Percentiles rank a stretch among this genome's conserved stretches.
Conservation (phyloP, 78 protist genomes). For the Dictyostelium capitatum region DNA sequence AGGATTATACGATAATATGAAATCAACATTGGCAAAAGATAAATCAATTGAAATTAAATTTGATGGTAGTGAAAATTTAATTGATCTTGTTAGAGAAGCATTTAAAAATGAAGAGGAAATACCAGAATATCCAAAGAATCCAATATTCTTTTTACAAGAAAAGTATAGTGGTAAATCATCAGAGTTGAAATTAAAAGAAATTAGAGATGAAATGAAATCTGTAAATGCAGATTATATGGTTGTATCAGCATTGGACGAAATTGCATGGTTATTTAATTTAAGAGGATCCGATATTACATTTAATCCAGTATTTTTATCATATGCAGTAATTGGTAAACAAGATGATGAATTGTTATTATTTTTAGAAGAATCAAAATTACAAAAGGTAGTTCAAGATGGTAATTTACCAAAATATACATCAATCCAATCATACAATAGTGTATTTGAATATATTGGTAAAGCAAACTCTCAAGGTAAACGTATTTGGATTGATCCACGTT, state of each 20-base stretch:
- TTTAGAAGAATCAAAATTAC: slow-evolving; percentile 18
- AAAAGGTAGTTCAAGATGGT: not conserved
- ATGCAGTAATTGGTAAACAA: slow-evolving; percentile 65
- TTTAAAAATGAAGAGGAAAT: slow-evolving; percentile 42
- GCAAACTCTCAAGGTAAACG: not conserved
- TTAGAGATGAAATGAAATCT: slow-evolving; percentile 17
- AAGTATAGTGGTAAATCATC: slow-evolving; percentile 50
- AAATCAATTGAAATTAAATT: not conserved
- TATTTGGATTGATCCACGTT: slow-evolving; percentile 80
- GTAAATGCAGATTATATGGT: slow-evolving; percentile 47
- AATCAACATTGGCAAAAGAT: not conserved
- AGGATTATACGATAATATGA: slow-evolving; percentile 18
- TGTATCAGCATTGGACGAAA: slow-evolving; percentile 89
- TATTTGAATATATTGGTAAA: not conserved
- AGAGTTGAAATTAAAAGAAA: not conserved
- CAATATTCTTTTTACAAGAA: slow-evolving; percentile 42
- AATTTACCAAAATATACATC: not conserved
- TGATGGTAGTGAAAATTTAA: slow-evolving; percentile 52
- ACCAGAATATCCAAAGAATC: slow-evolving; percentile 42
- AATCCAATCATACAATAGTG: slow-evolving; percentile 35
- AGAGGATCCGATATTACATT: slow-evolving; percentile 87
- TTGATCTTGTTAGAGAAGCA: slow-evolving; percentile 74
- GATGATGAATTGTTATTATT: not conserved
- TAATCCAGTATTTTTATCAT: slow-evolving; percentile 86
- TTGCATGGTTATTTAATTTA: slow-evolving; percentile 92